Conservation (phyloP, 1,284 basidiomycete genomes). For the Hypsizygus ulmarius region DNA sequence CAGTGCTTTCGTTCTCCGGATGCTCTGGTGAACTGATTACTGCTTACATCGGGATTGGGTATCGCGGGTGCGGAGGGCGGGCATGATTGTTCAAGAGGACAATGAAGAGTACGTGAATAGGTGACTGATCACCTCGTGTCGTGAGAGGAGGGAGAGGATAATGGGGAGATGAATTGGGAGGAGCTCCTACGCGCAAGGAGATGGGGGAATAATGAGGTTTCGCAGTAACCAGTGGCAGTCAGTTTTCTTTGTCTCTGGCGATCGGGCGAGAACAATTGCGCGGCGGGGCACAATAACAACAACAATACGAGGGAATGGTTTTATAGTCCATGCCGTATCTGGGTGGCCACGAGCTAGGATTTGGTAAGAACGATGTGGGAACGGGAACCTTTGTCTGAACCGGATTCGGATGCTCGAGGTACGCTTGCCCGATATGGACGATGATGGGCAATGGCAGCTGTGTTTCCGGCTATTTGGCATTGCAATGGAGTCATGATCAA, state of each 20-base stretch:
- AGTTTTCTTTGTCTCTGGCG: slow-evolving; percentile 45
- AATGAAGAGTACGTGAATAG: slow-evolving; percentile 10
- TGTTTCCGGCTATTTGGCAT: slow-evolving; percentile 34
- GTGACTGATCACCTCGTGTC: slow-evolving; percentile 18
- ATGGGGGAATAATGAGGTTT: slow-evolving; percentile 44
- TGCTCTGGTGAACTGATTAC: slow-evolving; percentile 11
- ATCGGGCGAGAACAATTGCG: slow-evolving; percentile 58
- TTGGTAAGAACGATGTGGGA: slow-evolving; percentile 39
- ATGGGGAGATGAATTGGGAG: slow-evolving; percentile 25
- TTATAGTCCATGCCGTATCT: slow-evolving; percentile 56
- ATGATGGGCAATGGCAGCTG: slow-evolving; percentile 16
- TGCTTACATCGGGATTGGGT: slow-evolving; percentile 58
- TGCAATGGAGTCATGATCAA: slow-evolving; percentile 27
- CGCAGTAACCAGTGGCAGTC: slow-evolving; percentile 33
- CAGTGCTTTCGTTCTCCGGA: slow-evolving; percentile 17
- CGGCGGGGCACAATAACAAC: slow-evolving; percentile 57
- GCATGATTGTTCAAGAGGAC: slow-evolving; percentile 50
- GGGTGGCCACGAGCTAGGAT: slow-evolving; percentile 40
- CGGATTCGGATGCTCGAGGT: slow-evolving; percentile 35
- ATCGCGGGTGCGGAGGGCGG: slow-evolving; percentile 72
- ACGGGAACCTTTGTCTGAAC: slow-evolving; percentile 38
- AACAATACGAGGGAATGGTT: slow-evolving; percentile 52
- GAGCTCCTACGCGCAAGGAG: slow-evolving; percentile 29
- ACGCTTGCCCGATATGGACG: slow-evolving; percentile 38
- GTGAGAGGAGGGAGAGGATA: slow-evolving; percentile 14